These are phyloP conservation scores for Fusarium sp. DNA, from an alignment of 2,329 filamentous ascomycete species.

Conservation along the genomic window DNA sequence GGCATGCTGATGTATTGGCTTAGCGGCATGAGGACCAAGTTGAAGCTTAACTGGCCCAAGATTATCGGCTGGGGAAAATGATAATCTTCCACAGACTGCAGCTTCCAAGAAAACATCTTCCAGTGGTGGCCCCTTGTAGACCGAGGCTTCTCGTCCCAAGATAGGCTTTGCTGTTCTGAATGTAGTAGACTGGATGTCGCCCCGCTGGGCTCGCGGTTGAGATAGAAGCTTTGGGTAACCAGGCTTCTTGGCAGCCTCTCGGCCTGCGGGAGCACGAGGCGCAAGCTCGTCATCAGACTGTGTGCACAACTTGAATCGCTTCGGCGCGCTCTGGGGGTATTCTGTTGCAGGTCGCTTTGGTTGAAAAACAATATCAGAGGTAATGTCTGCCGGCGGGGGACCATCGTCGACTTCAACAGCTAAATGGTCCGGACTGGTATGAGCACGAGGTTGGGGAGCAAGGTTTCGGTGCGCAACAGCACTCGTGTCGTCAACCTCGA, in stretches of 20 bases:
- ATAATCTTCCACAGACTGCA: slow-evolving; percentile 44
- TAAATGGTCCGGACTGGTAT: slow-evolving; percentile 46
- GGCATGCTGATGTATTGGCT: not conserved
- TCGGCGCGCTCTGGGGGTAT: slow-evolving; percentile 8
- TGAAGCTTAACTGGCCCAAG: slow-evolving; percentile 5
- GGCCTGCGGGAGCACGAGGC: not conserved
- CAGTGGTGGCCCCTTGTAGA: not conserved
- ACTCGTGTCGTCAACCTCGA: slow-evolving; percentile 19
- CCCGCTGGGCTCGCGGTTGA: slow-evolving; percentile 29
- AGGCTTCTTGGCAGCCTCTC: slow-evolving; percentile 14
- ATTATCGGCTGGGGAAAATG: not conserved
- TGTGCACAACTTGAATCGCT: slow-evolving; percentile 21
- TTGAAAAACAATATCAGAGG: slow-evolving; percentile 40
- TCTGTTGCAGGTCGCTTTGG: slow-evolving; percentile 20
- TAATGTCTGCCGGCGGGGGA: slow-evolving; percentile 37
- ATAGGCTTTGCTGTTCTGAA: slow-evolving; percentile 16
- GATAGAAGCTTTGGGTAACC: slow-evolving; percentile 30
- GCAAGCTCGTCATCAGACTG: slow-evolving; percentile 51
- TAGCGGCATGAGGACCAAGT: slow-evolving; percentile 15
- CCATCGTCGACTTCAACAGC: slow-evolving; percentile 5
- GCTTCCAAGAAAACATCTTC: slow-evolving; percentile 27
- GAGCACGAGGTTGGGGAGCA: slow-evolving; percentile 15
- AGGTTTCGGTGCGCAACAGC: slow-evolving; percentile 31
- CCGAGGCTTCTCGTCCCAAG: not conserved
- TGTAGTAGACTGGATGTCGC: slow-evolving; percentile 47